Conservation (phyloP, 2,329 filamentous ascomycete species). For the Tolypocladium nubicola region DNA sequence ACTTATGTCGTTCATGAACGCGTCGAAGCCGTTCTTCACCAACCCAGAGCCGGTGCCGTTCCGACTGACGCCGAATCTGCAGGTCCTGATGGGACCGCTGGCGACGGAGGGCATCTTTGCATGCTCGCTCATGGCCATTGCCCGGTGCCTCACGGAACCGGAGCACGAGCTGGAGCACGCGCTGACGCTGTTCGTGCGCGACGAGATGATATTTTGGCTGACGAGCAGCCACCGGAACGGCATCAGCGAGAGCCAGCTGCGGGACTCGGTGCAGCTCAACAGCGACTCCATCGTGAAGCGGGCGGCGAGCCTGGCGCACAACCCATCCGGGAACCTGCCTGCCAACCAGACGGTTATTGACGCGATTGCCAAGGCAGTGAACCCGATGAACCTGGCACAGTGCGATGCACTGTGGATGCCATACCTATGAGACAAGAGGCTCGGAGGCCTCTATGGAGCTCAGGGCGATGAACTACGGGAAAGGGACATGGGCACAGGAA, state of each 20-base stretch:
- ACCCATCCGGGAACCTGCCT: constrained; percentile 69
- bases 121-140: constrained; percentile 93
- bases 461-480: not conserved
- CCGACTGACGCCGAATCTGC: constrained; percentile 91
- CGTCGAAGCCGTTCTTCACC: constrained; percentile 77
- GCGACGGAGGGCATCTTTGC: constrained; percentile 94
- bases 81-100: constrained; percentile 90
- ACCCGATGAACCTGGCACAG: constrained; percentile 77
- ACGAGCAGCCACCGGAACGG: constrained; percentile 59
- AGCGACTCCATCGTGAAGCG: constrained; percentile 87
- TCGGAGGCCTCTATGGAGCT: not conserved
- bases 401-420: constrained; percentile 97
- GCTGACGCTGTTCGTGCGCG: constrained; percentile 85
- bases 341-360: constrained; percentile 97
- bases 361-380: constrained; percentile 81
- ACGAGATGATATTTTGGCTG: constrained; percentile 98
- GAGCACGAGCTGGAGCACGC: constrained; percentile 89
- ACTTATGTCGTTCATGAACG: constrained; percentile 80
- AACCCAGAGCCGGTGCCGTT: constrained; percentile 95
- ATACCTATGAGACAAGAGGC: constrained; percentile 54
- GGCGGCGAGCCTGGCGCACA: constrained; percentile 72
- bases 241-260: constrained; percentile 52
- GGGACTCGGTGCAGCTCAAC: constrained; percentile 75
- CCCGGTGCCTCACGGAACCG: constrained; percentile 83
- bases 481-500: not conserved